These are phyloP conservation scores for Alliaria petiolata DNA, from an alignment of 345 rosid genomes.

Conservation along the genomic window DNA sequence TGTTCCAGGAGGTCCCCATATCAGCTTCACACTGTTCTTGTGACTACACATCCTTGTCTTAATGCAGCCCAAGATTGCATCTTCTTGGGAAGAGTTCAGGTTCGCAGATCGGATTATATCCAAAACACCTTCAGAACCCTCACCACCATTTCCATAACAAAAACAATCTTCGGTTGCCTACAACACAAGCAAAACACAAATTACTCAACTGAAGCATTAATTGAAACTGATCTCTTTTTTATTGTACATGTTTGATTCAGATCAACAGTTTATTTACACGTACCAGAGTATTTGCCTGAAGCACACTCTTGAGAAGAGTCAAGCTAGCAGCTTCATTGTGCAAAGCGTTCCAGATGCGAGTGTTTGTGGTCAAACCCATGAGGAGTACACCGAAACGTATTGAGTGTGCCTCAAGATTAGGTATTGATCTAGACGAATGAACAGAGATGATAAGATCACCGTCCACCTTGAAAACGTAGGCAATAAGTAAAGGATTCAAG, in stretches of 20 bases:
- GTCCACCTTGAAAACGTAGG: background rate
- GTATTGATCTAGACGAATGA: background rate
- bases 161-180: conserved; percentile 14
- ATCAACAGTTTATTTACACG: background rate
- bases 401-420: background rate
- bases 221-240: too few relatives aligned
- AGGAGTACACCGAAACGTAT: conserved; percentile 24
- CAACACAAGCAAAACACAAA: background rate
- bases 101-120: conserved; percentile 17
- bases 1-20: conserved; percentile 59
- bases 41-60: conserved; percentile 12
- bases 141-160: background rate
- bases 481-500: conserved; percentile 26
- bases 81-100: conserved; percentile 34
- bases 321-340: background rate
- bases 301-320: conserved; percentile 27
- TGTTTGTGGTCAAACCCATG: conserved; percentile 28
- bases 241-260: too few relatives aligned
- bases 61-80: conserved; percentile 29
- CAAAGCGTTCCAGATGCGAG: conserved; percentile 40
- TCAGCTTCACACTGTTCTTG: conserved; percentile 27
- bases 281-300: conserved; percentile 22
- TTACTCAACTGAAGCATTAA: too few relatives aligned
- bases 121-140: background rate
- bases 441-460: background rate